These are phyloP conservation scores for Fallopia convolvulus DNA, from an alignment of 148 eudicot genomes.

Conservation along the genomic window DNA sequence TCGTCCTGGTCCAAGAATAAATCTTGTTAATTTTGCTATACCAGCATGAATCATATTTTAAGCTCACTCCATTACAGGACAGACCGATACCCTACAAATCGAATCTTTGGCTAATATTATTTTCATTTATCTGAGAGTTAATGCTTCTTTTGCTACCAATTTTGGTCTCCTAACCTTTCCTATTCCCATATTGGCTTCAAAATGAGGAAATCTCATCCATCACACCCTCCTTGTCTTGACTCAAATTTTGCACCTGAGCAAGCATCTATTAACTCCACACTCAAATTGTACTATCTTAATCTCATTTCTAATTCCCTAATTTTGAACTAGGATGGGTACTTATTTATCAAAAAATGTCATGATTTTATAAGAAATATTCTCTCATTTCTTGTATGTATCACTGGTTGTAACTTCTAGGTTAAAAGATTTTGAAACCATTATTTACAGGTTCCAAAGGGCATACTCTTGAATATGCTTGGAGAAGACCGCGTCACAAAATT, in stretches of 20 bases:
- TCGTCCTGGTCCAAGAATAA: neutral
- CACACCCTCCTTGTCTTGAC: neutral
- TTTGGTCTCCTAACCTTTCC: neutral
- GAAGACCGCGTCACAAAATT: conserved; percentile 61
- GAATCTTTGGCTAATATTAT: neutral
- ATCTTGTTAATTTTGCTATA: neutral
- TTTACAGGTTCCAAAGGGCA: conserved; percentile 55
- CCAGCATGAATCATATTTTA: neutral
- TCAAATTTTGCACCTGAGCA: neutral
- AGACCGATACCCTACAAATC: neutral
- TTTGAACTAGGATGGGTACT: neutral
- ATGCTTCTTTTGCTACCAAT: neutral
- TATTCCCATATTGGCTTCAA: neutral
- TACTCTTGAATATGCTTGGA: conserved; percentile 58
- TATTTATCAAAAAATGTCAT: neutral
- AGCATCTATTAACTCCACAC: neutral
- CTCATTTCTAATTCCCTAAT: neutral
- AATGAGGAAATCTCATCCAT: neutral
- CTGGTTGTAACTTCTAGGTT: neutral
- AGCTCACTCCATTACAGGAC: neutral
- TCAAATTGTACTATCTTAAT: neutral
- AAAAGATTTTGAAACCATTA: neutral
- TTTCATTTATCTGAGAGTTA: neutral
- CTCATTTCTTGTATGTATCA: neutral
- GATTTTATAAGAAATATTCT: neutral